Base-by-base conservation (phyloP, 352 stramenopile genomes). In the Pythium pyrilobum region DNA sequence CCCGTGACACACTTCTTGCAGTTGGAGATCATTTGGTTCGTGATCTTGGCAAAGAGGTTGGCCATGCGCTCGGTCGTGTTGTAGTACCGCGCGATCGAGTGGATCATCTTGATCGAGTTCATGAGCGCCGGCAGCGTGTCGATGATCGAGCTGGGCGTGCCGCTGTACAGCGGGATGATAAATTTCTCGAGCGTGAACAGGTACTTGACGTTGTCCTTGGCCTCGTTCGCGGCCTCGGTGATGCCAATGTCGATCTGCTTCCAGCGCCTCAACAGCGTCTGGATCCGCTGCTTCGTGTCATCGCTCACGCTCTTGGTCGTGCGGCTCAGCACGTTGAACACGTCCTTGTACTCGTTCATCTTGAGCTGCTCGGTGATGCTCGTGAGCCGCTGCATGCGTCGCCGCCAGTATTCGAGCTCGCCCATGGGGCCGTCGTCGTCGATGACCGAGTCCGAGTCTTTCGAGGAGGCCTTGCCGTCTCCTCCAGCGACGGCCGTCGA, bases 101-200 rank as follows among this genome's bases (percentile, higher is more conserved):
- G 96, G 57, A 99, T 98, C 97, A 99, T 99, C 77, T 99, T 99
- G 77, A 99, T 98, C 27, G 91, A 98, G 74, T 99, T 99, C 76
- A 99, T 97, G 4, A 99, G 80, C 27, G 96, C 96, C 6, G 97
- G 97, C 15, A 99, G 74, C 42, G 96, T 98, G 74, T 99, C 96
- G 52, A 98, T 97, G 54, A 99, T 99, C n/a, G 91, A 96, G 52
- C 91, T 96, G 5, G 95, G 92, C 28, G 94, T 97, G 46, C 95
- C 95, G 18, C 85, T 96, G 51, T 95, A 95, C 15, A 95, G 61
- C 18, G 85, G 85, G 13, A 92, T 74, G 45, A 95, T 87, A 59
- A 98, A 99, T 52, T 98, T 97, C 54, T 99, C 96, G 5, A 99
- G 78, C 27, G 96, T 99, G 62, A 97, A 98, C 9, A 99, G 71